phyloP scores from a whole-genome alignment of 2,329 filamentous ascomycete species.

The Alternaria metachromatica region DNA sequence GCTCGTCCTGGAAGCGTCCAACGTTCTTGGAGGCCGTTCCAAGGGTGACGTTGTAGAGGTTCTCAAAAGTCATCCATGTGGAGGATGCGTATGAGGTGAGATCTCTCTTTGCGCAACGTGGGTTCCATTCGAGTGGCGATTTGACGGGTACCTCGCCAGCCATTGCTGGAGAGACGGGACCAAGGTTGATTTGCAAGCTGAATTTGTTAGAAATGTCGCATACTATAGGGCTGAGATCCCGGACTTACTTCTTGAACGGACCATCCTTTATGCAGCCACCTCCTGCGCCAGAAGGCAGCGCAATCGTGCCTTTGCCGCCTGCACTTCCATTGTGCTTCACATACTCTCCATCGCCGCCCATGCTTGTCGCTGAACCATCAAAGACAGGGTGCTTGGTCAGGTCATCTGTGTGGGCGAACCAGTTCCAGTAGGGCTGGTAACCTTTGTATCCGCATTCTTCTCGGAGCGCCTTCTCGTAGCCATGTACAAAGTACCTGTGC shows the following conservation, averaged over 20 bases:
- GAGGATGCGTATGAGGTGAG: conserved; percentile 36
- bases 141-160: conserved; percentile 17
- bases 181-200: conserved; percentile 30
- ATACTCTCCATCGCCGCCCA: conserved; percentile 38
- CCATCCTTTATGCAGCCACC: conserved; percentile 34
- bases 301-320: conserved; percentile 17
- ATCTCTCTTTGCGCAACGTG: conserved; percentile 45
- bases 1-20: conserved; percentile 42
- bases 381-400: conserved; percentile 40
- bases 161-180: conserved; percentile 24
- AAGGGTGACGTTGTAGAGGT: conserved; percentile 55
- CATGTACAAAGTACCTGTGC: conserved; percentile 48
- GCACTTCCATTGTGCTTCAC: conserved; percentile 18
- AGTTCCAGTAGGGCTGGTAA: conserved; percentile 58
- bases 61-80: conserved; percentile 27
- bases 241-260: conserved; percentile 36
- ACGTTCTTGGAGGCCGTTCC: conserved; percentile 58
- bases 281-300: conserved; percentile 21
- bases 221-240: too few relatives aligned
- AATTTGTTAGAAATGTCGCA: not conserved
- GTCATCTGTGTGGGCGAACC: conserved; percentile 38
- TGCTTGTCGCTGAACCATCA: conserved; percentile 40
- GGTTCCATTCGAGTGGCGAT: conserved; percentile 28
- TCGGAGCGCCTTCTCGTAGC: conserved; percentile 46
- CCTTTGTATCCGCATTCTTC: conserved; percentile 49